These are phyloP conservation scores for Talaromyces trachyspermus DNA, from an alignment of 495 filamentous ascomycete species.

Conservation along the genomic window DNA sequence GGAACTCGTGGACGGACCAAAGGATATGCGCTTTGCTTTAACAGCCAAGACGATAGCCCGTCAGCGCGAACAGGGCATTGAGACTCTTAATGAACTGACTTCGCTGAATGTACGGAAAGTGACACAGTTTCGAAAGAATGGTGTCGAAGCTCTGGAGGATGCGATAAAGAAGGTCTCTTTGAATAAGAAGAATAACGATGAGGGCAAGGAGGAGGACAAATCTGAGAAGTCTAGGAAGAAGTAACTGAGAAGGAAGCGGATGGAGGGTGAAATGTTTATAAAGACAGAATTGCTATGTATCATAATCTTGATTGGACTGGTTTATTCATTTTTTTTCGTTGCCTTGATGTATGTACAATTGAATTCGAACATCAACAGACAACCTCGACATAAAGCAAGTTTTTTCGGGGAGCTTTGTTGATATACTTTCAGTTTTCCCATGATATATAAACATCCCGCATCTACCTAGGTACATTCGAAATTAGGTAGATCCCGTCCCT, in stretches of 20 bases:
- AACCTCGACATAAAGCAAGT: no score
- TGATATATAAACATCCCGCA: no score
- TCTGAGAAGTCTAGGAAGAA: constrained; percentile 6
- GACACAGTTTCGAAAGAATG: constrained; percentile 64
- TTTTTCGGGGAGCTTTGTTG: no score
- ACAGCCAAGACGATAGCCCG: constrained; percentile 72
- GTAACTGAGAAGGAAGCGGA: not conserved
- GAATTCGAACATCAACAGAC: no score
- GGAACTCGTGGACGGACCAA: constrained; percentile 93
- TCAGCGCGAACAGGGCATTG: constrained; percentile 40
- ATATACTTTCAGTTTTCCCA: no score
- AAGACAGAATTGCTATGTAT: no score
- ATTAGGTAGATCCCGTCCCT: no score
- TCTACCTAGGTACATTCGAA: no score
- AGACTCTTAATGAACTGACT: constrained; percentile 61
- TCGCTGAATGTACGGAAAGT: constrained; percentile 74
- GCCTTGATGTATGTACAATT: no score
- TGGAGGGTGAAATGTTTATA: no score
- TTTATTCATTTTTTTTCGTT: no score
- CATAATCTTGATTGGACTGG: no score
- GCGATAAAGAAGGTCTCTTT: constrained; percentile 59
- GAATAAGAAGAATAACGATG: constrained; percentile 9
- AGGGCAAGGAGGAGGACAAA: constrained; percentile 9
- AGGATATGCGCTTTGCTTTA: constrained; percentile 90
- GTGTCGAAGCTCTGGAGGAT: constrained; percentile 56